These are phyloP conservation scores for Colletotrichum horii DNA, from an alignment of 2,329 filamentous ascomycete species.

Conservation along the genomic window DNA sequence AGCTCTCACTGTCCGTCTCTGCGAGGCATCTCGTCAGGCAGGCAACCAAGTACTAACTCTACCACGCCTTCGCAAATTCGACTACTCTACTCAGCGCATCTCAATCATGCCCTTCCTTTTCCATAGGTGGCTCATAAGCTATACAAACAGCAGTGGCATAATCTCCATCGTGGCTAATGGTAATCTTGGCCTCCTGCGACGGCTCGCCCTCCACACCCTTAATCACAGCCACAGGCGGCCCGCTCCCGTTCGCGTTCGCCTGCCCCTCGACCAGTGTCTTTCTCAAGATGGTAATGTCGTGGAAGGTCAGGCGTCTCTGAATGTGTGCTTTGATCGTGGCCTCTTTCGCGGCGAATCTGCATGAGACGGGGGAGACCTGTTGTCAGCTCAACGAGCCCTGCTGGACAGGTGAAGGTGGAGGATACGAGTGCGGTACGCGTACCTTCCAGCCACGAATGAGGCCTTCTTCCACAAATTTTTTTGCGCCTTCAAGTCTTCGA, in stretches of 20 bases:
- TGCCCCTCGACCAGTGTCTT: constrained; percentile 23
- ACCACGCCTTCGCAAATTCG: neutral
- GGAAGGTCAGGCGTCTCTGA: constrained; percentile 62
- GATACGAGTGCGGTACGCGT: neutral
- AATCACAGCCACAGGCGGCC: constrained; percentile 52
- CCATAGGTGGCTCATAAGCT: constrained; percentile 38
- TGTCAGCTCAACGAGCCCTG: neutral
- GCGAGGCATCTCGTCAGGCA: neutral
- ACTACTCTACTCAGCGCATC: neutral
- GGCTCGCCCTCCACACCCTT: constrained; percentile 30
- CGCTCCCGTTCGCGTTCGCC: constrained; percentile 34
- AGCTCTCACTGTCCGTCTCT: neutral
- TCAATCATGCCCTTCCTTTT: neutral
- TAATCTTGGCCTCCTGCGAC: constrained; percentile 68
- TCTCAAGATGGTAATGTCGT: constrained; percentile 58
- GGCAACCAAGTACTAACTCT: neutral
- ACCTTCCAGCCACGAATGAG: constrained; percentile 51
- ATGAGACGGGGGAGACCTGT: neutral
- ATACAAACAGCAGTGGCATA: constrained; percentile 78
- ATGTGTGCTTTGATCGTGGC: constrained; percentile 75
- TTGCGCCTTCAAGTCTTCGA: neutral
- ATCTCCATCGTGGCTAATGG: constrained; percentile 86
- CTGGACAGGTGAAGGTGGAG: neutral
- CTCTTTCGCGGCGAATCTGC: constrained; percentile 75
- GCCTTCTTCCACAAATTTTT: constrained; percentile 41